Evolutionary conservation across 1,284 basidiomycete genomes (phyloP), one percentile per base, ranked within the genome.

Genomic region (Microstroma glucosiphilum): DNA sequence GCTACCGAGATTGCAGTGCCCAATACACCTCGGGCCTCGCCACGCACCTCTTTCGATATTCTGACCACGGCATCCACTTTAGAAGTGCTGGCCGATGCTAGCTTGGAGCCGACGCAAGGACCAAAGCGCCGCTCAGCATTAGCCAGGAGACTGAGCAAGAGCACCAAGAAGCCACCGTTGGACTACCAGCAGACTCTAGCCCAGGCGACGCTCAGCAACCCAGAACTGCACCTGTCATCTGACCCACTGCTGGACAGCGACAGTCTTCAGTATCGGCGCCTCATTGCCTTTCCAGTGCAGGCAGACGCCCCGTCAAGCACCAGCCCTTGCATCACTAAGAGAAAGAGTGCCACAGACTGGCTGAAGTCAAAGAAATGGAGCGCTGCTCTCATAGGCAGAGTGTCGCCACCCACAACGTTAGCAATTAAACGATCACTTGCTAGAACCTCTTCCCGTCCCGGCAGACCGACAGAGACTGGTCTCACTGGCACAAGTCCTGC

Each of bases 181-280:
- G 21, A 17, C 17, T 48, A 48, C 13, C 43, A 48, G 21, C 30
- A 37, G 30, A n/a, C 57, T 9, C 19, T 64, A 59, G 15, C 59
- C 42, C 11, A 63, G 58, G 72, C 72, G 1, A 69, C 70, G 4
- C 66, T 72, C 6, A 70, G 68, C 30, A 73, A 69, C 0, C 72
- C 72, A 0, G 72, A 73, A 60, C 67, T 73, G 7, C 72, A 73
- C 41, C 63, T 73, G 41, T 66, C 72, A 19, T 73, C 72, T 1
- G 70, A 72, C 30, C 67, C 72, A 1, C 60, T 73, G 61, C 59
- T 70, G 51, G 67, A 68, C 19, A 43, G 57, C 61, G 1, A 58
- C 57, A 17, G 62, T 61, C 1, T 63, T 59, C 23, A 64, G 63
- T 6, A 56, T 62, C 30, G 62, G 62, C 19, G 60, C 62, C 12